Evolutionary conservation across 2,329 filamentous ascomycete species (phyloP).

Genomic region (Rasamsonia emersonii): DNA sequence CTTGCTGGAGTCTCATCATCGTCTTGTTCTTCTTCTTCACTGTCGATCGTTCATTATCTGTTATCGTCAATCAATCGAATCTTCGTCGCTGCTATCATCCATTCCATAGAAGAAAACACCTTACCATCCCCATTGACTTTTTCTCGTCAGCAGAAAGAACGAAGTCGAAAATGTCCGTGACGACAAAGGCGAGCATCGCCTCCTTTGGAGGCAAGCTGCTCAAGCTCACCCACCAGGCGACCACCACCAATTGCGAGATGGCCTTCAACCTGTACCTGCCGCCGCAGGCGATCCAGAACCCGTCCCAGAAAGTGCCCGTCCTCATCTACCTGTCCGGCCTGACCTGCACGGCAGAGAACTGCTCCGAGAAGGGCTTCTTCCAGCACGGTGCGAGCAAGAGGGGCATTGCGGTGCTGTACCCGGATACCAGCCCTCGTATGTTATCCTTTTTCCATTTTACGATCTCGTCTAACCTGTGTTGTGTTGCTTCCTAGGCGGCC

Average conservation of each 20-base stretch:
- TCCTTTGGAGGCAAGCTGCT: slow-evolving; percentile 90
- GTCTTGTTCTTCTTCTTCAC: not conserved
- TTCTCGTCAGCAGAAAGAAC: not conserved
- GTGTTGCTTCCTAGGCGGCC: slow-evolving; percentile 49
- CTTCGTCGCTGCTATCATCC: too few species aligned
- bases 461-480: not conserved
- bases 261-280: slow-evolving; percentile 87
- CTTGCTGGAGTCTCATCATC: not conserved
- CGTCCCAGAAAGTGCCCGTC: slow-evolving; percentile 62
- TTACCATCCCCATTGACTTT: not conserved
- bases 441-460: slow-evolving; percentile 10
- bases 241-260: slow-evolving; percentile 78
- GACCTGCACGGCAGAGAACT: slow-evolving; percentile 84
- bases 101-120: not conserved
- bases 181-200: slow-evolving; percentile 79
- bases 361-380: slow-evolving; percentile 76
- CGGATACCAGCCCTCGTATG: slow-evolving; percentile 84
- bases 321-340: slow-evolving; percentile 90
- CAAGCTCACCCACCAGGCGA: slow-evolving; percentile 81
- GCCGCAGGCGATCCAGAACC: slow-evolving; percentile 49
- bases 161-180: slow-evolving; percentile 60
- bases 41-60: too few species aligned
- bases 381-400: slow-evolving; percentile 70
- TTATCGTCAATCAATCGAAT: too few species aligned
- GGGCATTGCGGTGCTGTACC: slow-evolving; percentile 87